These are phyloP conservation scores for Cymodocea nodosa DNA, from an alignment of 116 monocot species.

Conservation along the genomic window DNA sequence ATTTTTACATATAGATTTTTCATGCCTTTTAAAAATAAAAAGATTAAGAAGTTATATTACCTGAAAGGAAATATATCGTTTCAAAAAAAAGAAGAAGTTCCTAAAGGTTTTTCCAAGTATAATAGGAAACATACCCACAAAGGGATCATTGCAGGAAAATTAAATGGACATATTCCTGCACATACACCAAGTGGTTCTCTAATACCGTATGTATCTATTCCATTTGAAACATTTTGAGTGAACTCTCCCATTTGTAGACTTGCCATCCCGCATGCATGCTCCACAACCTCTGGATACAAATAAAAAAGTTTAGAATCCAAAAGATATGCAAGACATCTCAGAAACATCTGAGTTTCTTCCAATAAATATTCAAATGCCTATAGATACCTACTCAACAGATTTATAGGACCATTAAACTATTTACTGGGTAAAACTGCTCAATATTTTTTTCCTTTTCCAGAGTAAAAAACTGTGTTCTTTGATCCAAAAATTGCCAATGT, in stretches of 20 bases:
- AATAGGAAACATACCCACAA: slow-evolving; percentile 54
- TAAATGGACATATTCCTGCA: slow-evolving; percentile 97
- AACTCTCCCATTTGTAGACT: slow-evolving; percentile 93
- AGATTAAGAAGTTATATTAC: neutral
- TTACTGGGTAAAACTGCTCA: too few species aligned
- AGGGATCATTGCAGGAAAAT: slow-evolving; percentile 99
- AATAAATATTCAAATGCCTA: too few species aligned
- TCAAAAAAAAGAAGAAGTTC: neutral
- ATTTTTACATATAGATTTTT: too few species aligned
- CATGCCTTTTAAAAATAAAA: too few species aligned
- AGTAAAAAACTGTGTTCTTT: neutral
- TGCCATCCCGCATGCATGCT: slow-evolving; percentile 98
- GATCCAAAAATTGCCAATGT: neutral
- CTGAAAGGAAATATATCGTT: neutral
- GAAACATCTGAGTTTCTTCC: neutral
- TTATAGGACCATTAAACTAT: too few species aligned
- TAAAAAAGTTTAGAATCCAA: neutral
- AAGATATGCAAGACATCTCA: neutral
- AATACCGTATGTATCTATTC: slow-evolving; percentile 83
- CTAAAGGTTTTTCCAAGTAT: neutral
- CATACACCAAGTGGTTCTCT: slow-evolving; percentile 96
- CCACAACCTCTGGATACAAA: slow-evolving; percentile 77
- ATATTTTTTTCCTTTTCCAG: neutral
- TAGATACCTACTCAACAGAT: too few species aligned
- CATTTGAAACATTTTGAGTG: slow-evolving; percentile 67